Base-by-base conservation (phyloP, 2,329 filamentous ascomycete species). In the Waltergamsia citrina region DNA sequence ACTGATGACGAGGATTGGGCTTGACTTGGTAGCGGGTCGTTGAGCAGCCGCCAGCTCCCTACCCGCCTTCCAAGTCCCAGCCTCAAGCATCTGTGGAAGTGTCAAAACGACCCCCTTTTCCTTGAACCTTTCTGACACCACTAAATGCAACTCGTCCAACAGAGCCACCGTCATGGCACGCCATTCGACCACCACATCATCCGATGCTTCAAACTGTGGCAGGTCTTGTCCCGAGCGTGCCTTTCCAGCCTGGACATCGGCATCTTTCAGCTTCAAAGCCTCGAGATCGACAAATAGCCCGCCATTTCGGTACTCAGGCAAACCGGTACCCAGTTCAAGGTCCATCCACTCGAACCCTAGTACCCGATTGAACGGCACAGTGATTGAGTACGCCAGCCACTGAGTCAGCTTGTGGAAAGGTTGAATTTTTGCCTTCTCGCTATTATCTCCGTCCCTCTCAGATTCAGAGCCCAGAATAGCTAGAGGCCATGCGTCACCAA, bases 1-100 rank as follows among this genome's bases (percentile, higher is more conserved):
- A 40, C 81, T 84, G 37, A 81, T 61, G 46, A 88, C 86, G 65
- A 87, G 77, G 51, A 92, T 88, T 10, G 85, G 85, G 35, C 84
- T 84, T 43, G 85, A 81, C 59, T 81, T 85, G 10, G 84, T 90
- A 47, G 84, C 81, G 12, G 85, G 85, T 37, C 85, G 68, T 29
- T 74, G 79, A 36, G 86, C 77, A 52, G 87, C 84, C 32, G 85
- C 85, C 47, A 90, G 67, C 60, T 90, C 85, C 53, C 85, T 71
- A 36, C 85, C 84, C 44, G 81, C 81, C 41, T 73, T 73, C 69
- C 69, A 73, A 2, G 63, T 65, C 1, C 69, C 69, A 5, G 68
- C 68, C 36, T 73, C 69, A 2, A 73, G 43, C 42, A 72, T 50
- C 46, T 73, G 69, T 1, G 67, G 58, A 50, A 73, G 55, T 26